Evolutionary conservation across 305 asterid species (phyloP), one percentile per base, ranked within the genome.

Genomic region (Coffea humblotiana): DNA sequence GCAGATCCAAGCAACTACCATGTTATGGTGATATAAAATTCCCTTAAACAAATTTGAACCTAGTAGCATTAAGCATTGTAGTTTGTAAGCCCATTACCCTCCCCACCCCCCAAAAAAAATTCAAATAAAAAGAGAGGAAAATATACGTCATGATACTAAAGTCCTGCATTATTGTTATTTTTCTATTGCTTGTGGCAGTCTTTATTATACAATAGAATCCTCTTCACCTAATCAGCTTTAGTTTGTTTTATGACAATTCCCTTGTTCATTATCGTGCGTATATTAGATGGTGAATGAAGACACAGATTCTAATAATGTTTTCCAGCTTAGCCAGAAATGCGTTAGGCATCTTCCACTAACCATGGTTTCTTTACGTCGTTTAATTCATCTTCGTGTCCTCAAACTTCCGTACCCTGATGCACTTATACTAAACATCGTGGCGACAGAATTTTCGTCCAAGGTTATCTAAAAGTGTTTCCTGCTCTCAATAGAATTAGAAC

Each of bases 321-420:
- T 71, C 69, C 69, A 40, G 16, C 48, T 67, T 61, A 19, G 14
- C 43, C 43, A 32, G 71, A 61, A 71, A 15, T 29, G 69, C 32
- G 77, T 81, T 76, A 47, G 80, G 77, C 67, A 23, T 69, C 63
- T 58, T 37, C 77, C 77, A 76, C 72, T 63, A 72, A 2, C 29
- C 9, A 21, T 72, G 63, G 74, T 51, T 51, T 43, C 60, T 25
- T 79, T 32, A 70, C 11, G 27, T 70, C 19, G 9, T 70, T 70
- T 6, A 19, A 70, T 45, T 54, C 48, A 40, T 69, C 2, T 1
- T 25, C 52, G n/a, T 61, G 13, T 25, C 45, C 56, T 9, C 16
- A 49, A 49, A 63, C 10, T 61, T 58, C 60, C 48, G 16, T 8
- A 29, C 32, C 18, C 18, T 54, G 25, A 19, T 35, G 16, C 12